Evolutionary conservation across 2,329 filamentous ascomycete species (phyloP), one percentile per base, ranked within the genome.

Genomic region (Diaporthe vexans): DNA sequence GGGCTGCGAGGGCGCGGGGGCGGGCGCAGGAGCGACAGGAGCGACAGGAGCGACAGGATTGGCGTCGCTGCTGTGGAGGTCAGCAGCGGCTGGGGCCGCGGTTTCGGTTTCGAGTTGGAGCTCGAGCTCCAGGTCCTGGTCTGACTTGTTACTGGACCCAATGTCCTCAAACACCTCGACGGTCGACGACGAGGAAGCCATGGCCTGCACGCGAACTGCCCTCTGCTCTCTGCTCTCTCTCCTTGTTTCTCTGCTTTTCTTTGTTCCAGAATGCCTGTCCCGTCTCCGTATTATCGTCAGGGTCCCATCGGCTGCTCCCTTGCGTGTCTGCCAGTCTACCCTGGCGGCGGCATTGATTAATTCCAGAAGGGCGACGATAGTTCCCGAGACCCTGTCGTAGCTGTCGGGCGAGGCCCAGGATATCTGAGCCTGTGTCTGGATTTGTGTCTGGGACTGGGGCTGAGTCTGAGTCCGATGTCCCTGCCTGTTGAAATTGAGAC

Each of bases 71-170:
- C 61, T 68, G 46, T 37, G 33, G 63, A 68, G 33, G 57, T 56
- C 70, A 43, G 57, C 70, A 72, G 15, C 57, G 68, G 73, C 51
- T 46, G 73, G 54, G 59, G 21, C 51, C 59, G 61, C 29, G 52
- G 58, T 48, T 58, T 71, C 71, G 71, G 35, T 68, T 73, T 67
- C 58, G 52, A 68, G 71, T 46, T 73, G 40, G 51, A 71, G 68
- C 56, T 54, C 56, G n/a, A 57, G 71, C 40, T 73, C 51, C n/a
- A 54, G 65, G 48, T 54, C 61, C 46, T 72, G 68, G 68, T 46
- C 56, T 58, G 35, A n/a, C 19, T 48, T 63, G 46, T 51, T 37
- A 59, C 67, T 61, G 68, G 67, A 58, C 52, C 51, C 68, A 57
- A 67, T 15, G 15, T 67, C 68, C 59, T 74, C 73, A 67, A 71